Evolutionary conservation across 2,329 filamentous ascomycete species (phyloP), one percentile per base, ranked within the genome.

Genomic region (Annulohypoxylon truncatum): DNA sequence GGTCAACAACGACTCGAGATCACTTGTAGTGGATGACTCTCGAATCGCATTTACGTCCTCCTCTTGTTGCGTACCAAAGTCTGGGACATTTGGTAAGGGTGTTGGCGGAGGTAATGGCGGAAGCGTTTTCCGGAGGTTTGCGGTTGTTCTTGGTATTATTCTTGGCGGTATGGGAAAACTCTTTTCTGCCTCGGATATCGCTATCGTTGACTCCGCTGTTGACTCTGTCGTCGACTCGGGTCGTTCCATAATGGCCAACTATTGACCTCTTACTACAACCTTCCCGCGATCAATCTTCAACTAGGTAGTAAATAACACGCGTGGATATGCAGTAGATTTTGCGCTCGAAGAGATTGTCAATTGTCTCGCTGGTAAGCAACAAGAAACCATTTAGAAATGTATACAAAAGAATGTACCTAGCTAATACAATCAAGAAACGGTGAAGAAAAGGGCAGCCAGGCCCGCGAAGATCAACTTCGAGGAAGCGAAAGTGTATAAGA

Each of bases 381-480:
- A 7, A 18, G 31, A 5, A 9, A 33, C 20, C 26, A 50, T 50
- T 58, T 33, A 52, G 26, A 20, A 60, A n/a, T 7, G 44, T 13
- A 59, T 65, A 57, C 51, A 61, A 52, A 9, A 52, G 18, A 52
- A 51, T 29, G 46, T 47, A 50, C 44, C 51, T 31, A 40, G 22
- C 9, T 58, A 47, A 28, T 33, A 54, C 40, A 48, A 65, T 51
- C 33, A 53, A 68, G 62, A 64, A 46, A 52, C 22, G 31, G 29
- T 28, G 35, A 26, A 57, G 50, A 20, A 59, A 73, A 70, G 57
- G 70, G 72, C 73, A 62, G 55, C 73, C 70, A 72, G 71, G 72
- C 72, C 67, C 63, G 52, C 67, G 73, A 75, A 75, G 74, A 61
- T 76, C 74, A 74, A 75, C 74, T 75, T 71, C 72, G 60, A 71